Conservation (phyloP, 257 asterid species). For the Knoxia roxburghii region DNA sequence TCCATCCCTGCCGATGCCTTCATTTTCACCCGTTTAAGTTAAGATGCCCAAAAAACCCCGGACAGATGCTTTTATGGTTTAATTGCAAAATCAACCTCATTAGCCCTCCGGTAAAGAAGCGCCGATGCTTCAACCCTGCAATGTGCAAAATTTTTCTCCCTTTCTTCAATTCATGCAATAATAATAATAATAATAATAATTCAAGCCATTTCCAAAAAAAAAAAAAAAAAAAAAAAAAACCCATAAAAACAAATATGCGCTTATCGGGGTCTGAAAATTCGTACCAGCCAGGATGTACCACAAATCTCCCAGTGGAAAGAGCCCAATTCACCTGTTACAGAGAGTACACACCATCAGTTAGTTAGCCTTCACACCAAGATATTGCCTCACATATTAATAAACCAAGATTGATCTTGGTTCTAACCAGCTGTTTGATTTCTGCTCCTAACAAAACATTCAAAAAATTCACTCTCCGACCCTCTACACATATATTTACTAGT, state of each 20-base stretch:
- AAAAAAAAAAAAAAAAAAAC: too few species aligned
- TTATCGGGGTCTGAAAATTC: conserved; percentile 8
- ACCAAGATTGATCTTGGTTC: too few species aligned
- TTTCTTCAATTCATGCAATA: conserved; percentile 4
- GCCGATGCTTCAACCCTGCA: conserved; percentile 99
- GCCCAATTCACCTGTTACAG: conserved; percentile 87
- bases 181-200: too few species aligned
- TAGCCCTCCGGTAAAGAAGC: conserved; percentile 90
- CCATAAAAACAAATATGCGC: too few species aligned
- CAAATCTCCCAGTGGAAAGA: conserved; percentile 61
- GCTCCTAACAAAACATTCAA: background rate
- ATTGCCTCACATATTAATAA: too few species aligned
- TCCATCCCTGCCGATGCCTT: too few species aligned
- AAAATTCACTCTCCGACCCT: background rate
- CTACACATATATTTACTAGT: conserved; percentile 27
- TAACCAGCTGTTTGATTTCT: too few species aligned
- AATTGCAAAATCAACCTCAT: conserved; percentile 83
- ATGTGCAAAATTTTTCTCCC: background rate
- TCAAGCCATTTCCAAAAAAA: background rate
- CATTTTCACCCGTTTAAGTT: too few species aligned
- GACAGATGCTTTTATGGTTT: conserved; percentile 39
- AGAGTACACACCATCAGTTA: background rate
- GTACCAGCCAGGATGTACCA: conserved; percentile 98
- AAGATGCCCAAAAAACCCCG: too few species aligned
- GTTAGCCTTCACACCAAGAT: background rate